Conservation (phyloP, 768 basidiomycete species). For the Filobasidium floriforme region DNA sequence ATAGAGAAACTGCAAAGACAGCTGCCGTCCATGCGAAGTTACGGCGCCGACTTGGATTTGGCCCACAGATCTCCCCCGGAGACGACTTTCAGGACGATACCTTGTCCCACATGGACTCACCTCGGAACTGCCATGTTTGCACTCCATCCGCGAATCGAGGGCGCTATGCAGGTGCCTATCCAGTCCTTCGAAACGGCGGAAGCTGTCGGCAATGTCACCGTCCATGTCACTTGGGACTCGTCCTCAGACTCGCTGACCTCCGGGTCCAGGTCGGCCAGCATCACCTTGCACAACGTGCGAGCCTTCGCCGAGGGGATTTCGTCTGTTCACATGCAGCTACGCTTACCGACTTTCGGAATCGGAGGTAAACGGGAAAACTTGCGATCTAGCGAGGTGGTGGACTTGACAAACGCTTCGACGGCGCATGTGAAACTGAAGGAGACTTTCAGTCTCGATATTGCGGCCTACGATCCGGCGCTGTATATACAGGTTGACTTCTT, state of each 20-base stretch:
- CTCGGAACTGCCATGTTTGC: conserved; percentile 3
- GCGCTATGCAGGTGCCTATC: neutral
- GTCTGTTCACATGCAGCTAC: conserved; percentile 74
- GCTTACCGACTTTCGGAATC: conserved; percentile 79
- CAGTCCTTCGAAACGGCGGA: neutral
- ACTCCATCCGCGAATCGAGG: neutral
- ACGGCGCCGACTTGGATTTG: neutral
- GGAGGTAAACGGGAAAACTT: conserved; percentile 67
- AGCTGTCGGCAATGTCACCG: neutral
- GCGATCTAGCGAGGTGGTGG: conserved; percentile 64
- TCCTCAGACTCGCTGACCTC: neutral
- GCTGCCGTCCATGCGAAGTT: neutral
- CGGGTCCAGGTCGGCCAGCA: conserved; percentile 59
- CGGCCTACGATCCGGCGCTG: conserved; percentile 62
- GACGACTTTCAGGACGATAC: neutral
- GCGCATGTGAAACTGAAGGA: conserved; percentile 75
- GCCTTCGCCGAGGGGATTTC: conserved; percentile 85
- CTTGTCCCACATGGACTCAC: neutral
- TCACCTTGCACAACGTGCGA: conserved; percentile 78
- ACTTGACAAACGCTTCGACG: conserved; percentile 63
- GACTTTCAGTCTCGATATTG: conserved; percentile 66
- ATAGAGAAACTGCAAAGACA: conserved; percentile 2
- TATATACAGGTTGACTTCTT: conserved; percentile 89
- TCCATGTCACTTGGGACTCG: neutral
- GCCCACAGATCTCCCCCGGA: neutral